phyloP scores from a whole-genome alignment of 2,329 filamentous ascomycete genomes.

The Fusarium lyarnte region DNA sequence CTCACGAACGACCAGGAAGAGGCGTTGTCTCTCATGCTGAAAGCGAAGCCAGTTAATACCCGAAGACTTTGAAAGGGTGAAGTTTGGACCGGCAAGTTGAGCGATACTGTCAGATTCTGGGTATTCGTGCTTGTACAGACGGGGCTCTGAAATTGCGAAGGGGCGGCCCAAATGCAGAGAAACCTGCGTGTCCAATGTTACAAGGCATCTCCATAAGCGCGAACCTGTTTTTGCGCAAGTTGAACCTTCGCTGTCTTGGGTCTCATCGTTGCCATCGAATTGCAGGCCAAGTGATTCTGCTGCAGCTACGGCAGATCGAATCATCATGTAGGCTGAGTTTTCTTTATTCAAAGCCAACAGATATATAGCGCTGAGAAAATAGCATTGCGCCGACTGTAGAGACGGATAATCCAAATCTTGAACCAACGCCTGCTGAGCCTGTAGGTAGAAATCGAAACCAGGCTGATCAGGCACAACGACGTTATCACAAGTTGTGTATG shows the following conservation, averaged over 20 bases:
- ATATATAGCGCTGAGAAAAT: slow-evolving; percentile 57
- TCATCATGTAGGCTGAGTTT: slow-evolving; percentile 32
- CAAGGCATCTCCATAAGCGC: slow-evolving; percentile 35
- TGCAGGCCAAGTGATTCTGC: slow-evolving; percentile 37
- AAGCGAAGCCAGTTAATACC: slow-evolving; percentile 39
- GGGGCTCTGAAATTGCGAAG: slow-evolving; percentile 8
- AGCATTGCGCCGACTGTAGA: slow-evolving; percentile 57
- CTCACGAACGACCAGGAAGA: slow-evolving; percentile 30
- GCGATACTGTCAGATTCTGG: slow-evolving; percentile 24
- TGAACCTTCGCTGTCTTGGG: background rate
- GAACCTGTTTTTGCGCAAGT: background rate
- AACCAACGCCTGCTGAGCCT: slow-evolving; percentile 54
- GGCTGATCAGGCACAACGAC: slow-evolving; percentile 52
- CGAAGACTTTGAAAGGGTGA: background rate
- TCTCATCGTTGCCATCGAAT: background rate
- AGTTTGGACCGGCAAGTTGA: slow-evolving; percentile 28
- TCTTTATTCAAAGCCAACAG: slow-evolving; percentile 40
- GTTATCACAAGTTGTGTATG: slow-evolving; percentile 30
- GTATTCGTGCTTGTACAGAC: background rate
- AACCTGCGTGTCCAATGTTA: slow-evolving; percentile 30
- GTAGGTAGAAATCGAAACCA: slow-evolving; percentile 53
- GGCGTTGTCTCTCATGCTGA: slow-evolving; percentile 25
- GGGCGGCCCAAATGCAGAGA: slow-evolving; percentile 33
- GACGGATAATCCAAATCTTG: slow-evolving; percentile 56
- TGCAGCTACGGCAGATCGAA: slow-evolving; percentile 24